Evolutionary conservation across 2,329 filamentous ascomycete genomes (phyloP).

Genomic region (Dothidotthia symphoricarpi): DNA sequence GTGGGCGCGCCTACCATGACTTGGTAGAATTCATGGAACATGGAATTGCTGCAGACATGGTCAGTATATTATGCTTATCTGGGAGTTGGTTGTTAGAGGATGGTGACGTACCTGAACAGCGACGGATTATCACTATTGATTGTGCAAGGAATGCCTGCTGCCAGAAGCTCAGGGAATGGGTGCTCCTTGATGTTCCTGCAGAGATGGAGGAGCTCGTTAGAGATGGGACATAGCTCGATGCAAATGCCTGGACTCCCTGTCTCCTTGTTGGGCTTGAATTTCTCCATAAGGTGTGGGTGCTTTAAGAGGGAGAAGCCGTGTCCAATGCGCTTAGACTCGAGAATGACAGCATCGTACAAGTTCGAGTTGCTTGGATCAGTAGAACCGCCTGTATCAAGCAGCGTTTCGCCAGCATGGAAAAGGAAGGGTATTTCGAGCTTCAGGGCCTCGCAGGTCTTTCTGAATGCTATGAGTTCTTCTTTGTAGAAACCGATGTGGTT

Average conservation of each 20-base stretch:
- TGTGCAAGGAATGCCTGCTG: slow-evolving; percentile 71
- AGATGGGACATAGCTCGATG: slow-evolving; percentile 75
- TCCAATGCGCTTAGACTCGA: slow-evolving; percentile 68
- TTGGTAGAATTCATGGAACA: slow-evolving; percentile 77
- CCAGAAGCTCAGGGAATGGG: slow-evolving; percentile 65
- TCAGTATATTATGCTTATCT: neutral
- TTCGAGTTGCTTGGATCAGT: slow-evolving; percentile 60
- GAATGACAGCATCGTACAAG: slow-evolving; percentile 64
- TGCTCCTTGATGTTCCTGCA: slow-evolving; percentile 66
- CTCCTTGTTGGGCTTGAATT: slow-evolving; percentile 50
- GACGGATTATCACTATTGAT: slow-evolving; percentile 74
- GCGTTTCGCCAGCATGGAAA: slow-evolving; percentile 74
- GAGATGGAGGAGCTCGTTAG: slow-evolving; percentile 71
- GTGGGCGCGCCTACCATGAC: slow-evolving; percentile 66
- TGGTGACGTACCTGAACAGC: slow-evolving; percentile 58
- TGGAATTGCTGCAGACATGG: slow-evolving; percentile 55
- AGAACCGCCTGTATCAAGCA: slow-evolving; percentile 61
- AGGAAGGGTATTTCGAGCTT: slow-evolving; percentile 65
- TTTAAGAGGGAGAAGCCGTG: slow-evolving; percentile 69
- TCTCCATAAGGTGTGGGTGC: slow-evolving; percentile 61
- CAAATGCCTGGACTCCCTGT: slow-evolving; percentile 52
- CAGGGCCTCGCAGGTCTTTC: slow-evolving; percentile 49
- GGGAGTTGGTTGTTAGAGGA: neutral
- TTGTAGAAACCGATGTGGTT: slow-evolving; percentile 60
- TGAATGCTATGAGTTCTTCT: slow-evolving; percentile 59